A percentile compares a stretch with the other conserved stretches of the same genome.
These are phyloP conservation scores for Ogataea hybrid DNA, from an alignment of 1,139 yeast genomes.

Conservation along the genomic window DNA sequence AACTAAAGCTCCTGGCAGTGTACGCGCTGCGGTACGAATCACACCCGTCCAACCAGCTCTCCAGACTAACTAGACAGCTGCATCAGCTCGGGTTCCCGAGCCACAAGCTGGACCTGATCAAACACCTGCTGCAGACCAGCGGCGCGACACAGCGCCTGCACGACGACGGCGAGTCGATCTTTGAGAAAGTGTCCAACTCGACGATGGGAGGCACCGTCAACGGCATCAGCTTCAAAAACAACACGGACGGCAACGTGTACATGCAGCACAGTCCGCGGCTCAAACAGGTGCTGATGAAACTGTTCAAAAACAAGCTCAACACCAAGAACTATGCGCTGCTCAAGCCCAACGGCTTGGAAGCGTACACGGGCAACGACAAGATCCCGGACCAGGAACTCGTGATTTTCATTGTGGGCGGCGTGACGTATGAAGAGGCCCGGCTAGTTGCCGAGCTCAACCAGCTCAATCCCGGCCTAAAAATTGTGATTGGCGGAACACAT, in stretches of 20 bases:
- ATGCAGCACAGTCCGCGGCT: slow-evolving; percentile 77
- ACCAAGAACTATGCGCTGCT: slow-evolving; percentile 48
- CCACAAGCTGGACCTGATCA: slow-evolving; percentile 33
- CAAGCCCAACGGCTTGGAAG: slow-evolving; percentile 36
- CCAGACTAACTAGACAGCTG: slow-evolving; percentile 37
- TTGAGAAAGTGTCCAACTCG: slow-evolving; percentile 29
- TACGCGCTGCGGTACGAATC: slow-evolving; percentile 69
- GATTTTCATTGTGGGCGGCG: slow-evolving; percentile 85
- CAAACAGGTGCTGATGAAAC: slow-evolving; percentile 47
- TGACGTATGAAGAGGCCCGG: slow-evolving; percentile 88
- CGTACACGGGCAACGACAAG: slow-evolving; percentile 28
- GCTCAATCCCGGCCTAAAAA: slow-evolving; percentile 46
- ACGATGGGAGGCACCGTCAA: slow-evolving; percentile 27
- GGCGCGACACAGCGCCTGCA: slow-evolving; percentile 42
- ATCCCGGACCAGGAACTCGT: slow-evolving; percentile 67
- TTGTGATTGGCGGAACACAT: slow-evolving; percentile 76
- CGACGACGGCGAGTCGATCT: slow-evolving; percentile 36
- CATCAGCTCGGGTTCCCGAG: slow-evolving; percentile 36
- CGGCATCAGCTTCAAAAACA: slow-evolving; percentile 26
- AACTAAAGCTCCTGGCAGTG: slow-evolving; percentile 62
- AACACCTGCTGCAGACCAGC: slow-evolving; percentile 36
- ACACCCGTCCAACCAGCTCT: slow-evolving; percentile 39
- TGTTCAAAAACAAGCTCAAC: slow-evolving; percentile 51
- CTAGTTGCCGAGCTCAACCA: slow-evolving; percentile 69
- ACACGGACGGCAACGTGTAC: slow-evolving; percentile 44